A percentile compares a stretch with the other conserved stretches of the same genome.
Evolutionary conservation across 441 rosid species (phyloP).

Genomic region (Francoa sonchifolia): DNA sequence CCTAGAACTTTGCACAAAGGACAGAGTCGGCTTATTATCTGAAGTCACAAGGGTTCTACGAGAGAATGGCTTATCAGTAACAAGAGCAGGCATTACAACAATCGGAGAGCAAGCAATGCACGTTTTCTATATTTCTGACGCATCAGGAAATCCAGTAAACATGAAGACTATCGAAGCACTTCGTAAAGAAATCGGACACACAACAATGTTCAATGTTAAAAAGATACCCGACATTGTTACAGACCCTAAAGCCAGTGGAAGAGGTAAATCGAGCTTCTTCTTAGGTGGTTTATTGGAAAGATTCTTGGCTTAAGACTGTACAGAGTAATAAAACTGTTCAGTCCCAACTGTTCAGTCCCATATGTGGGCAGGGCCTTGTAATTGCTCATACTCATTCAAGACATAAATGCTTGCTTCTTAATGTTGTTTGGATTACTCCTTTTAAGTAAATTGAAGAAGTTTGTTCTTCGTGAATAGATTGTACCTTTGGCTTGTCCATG

Average conservation of each 20-base stretch:
- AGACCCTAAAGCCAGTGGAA: conserved; percentile 11
- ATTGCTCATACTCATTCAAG: too few relatives aligned
- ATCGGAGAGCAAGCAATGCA: conserved; percentile 63
- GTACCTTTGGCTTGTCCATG: too few relatives aligned
- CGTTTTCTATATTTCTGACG: conserved; percentile 64
- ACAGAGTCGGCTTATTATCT: conserved; percentile 71
- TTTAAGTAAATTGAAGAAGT: too few relatives aligned
- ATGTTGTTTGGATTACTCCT: too few relatives aligned
- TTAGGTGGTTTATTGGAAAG: conserved; percentile 15
- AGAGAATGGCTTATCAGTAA: conserved; percentile 63
- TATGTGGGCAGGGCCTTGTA: too few relatives aligned
- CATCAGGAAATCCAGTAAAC: conserved; percentile 72
- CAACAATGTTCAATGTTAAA: conserved; percentile 63
- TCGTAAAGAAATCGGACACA: conserved; percentile 63
- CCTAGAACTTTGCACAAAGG: conserved; percentile 80
- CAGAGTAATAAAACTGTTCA: too few relatives aligned
- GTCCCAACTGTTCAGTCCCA: too few relatives aligned
- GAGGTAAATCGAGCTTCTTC: conserved; percentile 10
- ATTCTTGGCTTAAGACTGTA: too few relatives aligned
- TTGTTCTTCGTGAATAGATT: too few relatives aligned
- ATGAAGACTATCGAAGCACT: conserved; percentile 61
- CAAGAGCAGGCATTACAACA: conserved; percentile 76
- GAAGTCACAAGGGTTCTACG: conserved; percentile 72
- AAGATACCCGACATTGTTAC: conserved; percentile 45
- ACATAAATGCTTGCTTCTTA: too few relatives aligned